phyloP scores from a whole-genome alignment of 371 early-diverging fungal genomes.

The Blyttiomyces sp. region DNA sequence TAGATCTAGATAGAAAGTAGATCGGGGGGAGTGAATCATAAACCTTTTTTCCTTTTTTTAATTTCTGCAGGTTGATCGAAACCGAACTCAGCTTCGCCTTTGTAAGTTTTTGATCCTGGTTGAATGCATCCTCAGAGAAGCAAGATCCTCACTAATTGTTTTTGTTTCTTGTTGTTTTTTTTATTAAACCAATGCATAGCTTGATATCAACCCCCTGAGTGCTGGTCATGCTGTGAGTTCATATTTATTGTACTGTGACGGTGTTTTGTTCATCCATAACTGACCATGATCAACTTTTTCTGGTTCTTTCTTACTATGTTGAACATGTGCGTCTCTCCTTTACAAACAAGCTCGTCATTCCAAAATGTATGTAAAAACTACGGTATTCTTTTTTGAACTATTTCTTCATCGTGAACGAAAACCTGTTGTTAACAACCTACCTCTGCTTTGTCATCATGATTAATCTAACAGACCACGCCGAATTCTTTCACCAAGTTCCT shows the following conservation, averaged over 20 bases:
- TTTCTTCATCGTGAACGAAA: neutral
- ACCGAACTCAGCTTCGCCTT: conserved; percentile 9
- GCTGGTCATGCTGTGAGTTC: conserved; percentile 29
- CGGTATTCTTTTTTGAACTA: too few species aligned
- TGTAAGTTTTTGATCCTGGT: neutral
- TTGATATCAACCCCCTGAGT: conserved; percentile 42
- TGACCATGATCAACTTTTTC: too few species aligned
- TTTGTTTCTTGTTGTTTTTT: neutral
- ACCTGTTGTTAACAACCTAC: neutral
- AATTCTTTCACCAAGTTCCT: conserved; percentile 83
- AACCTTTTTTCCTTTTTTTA: neutral
- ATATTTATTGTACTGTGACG: too few species aligned
- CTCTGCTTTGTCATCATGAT: neutral
- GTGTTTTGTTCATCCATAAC: too few species aligned
- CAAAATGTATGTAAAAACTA: conserved; percentile 73
- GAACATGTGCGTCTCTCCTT: too few species aligned
- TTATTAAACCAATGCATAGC: conserved; percentile 1
- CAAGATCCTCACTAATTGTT: neutral
- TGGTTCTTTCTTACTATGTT: too few species aligned
- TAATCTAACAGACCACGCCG: conserved; percentile 75
- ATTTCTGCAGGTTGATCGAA: conserved; percentile 1
- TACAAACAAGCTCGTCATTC: conserved; percentile 67
- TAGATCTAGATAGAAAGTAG: neutral
- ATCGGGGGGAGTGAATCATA: neutral
- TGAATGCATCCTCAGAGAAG: neutral